phyloP scores from a whole-genome alignment of 2,329 filamentous ascomycete genomes.

The Chalaropsis thielavioides region DNA sequence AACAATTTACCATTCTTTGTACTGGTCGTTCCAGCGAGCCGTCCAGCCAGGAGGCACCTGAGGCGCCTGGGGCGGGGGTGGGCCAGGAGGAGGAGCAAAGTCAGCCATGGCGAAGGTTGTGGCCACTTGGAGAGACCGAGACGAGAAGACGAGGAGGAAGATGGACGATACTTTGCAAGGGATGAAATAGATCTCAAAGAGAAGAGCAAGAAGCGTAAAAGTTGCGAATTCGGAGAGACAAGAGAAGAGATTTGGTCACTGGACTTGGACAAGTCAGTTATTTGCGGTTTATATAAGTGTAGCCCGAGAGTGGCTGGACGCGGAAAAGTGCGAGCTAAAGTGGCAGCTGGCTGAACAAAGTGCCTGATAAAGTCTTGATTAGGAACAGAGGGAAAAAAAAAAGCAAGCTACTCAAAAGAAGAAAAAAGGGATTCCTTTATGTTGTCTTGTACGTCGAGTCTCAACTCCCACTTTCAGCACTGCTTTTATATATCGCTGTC shows the following conservation, averaged over 20 bases:
- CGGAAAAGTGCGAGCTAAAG: not conserved
- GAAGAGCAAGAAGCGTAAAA: not conserved
- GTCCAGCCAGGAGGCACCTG: slow-evolving; percentile 58
- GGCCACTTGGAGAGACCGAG: not conserved
- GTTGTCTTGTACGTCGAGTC: not conserved
- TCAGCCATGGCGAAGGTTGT: slow-evolving; percentile 33
- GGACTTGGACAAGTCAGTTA: not conserved
- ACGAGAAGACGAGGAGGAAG: not conserved
- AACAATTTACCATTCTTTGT: slow-evolving; percentile 58
- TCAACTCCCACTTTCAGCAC: not conserved
- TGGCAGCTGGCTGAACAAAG: not conserved
- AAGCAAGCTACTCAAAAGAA: not conserved
- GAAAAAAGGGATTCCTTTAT: not conserved
- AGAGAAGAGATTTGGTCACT: not conserved
- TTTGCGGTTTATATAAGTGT: not conserved
- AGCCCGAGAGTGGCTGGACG: not conserved
- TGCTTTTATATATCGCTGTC: not conserved
- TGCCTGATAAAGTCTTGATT: not conserved
- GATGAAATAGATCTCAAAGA: not conserved
- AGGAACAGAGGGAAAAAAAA: not conserved
- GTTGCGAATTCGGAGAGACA: not conserved
- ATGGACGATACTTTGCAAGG: not conserved
- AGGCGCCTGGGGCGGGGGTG: slow-evolving; percentile 47
- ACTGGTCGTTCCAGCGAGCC: slow-evolving; percentile 72
- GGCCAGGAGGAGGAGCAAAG: slow-evolving; percentile 35